Conservation (phyloP, 1,139 yeast genomes). For the Geotrichum cucujoidarum region DNA sequence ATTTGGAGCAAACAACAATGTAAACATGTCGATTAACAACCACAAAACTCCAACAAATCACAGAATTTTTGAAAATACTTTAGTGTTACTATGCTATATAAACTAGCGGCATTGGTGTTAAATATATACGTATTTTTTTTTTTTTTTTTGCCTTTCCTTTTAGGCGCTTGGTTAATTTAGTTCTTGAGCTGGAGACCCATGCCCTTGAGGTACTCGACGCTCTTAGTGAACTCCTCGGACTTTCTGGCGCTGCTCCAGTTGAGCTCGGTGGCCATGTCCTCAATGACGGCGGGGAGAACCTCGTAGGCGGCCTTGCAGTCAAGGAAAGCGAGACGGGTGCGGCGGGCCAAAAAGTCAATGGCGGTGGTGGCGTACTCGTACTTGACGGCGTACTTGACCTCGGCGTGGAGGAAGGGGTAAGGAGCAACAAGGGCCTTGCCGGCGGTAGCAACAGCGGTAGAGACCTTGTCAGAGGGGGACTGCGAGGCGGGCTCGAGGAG, state of each 20-base stretch:
- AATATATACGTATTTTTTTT: not conserved
- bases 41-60: not conserved
- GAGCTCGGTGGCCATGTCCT: conserved; percentile 74
- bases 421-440: conserved; percentile 45
- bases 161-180: not conserved
- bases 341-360: conserved; percentile 84
- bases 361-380: conserved; percentile 88
- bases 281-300: conserved; percentile 82
- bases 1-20: no score
- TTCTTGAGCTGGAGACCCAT: conserved; percentile 37
- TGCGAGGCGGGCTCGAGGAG: conserved; percentile 37
- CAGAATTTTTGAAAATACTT: not conserved
- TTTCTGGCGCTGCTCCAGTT: conserved; percentile 66
- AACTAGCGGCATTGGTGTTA: not conserved
- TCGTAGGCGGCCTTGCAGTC: conserved; percentile 79
- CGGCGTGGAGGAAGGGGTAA: conserved; percentile 91
- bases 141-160: not conserved
- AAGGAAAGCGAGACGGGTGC: conserved; percentile 88
- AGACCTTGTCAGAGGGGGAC: conserved; percentile 33
- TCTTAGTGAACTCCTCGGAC: conserved; percentile 44
- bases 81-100: not conserved
- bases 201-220: conserved; percentile 38
- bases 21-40: no score
- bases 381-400: conserved; percentile 72
- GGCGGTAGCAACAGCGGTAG: conserved; percentile 32